Evolutionary conservation across 306 rosid genomes (phyloP).

Genomic region (Astragalus membranaceus): DNA sequence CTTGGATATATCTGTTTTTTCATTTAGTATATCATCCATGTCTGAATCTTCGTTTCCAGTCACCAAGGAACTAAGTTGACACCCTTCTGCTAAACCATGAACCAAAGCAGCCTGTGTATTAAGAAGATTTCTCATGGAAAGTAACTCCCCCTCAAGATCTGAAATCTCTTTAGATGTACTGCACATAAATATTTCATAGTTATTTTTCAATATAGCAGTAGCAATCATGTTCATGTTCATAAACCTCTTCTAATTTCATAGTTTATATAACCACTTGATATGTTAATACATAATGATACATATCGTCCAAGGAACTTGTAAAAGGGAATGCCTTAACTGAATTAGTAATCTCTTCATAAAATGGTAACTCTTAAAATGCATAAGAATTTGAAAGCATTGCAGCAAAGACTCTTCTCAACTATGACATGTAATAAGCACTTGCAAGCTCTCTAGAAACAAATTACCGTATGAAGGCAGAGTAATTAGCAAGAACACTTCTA

Average conservation of each 20-base stretch:
- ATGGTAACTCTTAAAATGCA: not conserved
- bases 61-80: conserved; percentile 38
- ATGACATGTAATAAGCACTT: not conserved
- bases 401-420: not conserved
- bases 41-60: conserved; percentile 41
- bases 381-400: not conserved
- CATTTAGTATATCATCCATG: conserved; percentile 29
- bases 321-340: not conserved
- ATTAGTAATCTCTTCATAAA: not conserved
- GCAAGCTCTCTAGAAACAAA: not conserved
- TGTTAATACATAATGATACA: not conserved
- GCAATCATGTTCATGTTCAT: not conserved
- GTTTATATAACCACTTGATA: not conserved
- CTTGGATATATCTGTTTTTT: conserved; percentile 40
- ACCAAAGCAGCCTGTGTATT: conserved; percentile 69
- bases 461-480: conserved; percentile 88
- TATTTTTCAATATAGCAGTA: not conserved
- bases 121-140: conserved; percentile 80
- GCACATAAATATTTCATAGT: conserved; percentile 12
- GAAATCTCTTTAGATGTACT: conserved; percentile 88
- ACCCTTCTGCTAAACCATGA: conserved; percentile 76
- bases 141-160: conserved; percentile 85
- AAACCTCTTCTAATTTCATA: not conserved
- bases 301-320: not conserved
- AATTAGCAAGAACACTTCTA: conserved; percentile 80